phyloP scores from a whole-genome alignment of 129 eudicot genomes.

The Sambucus nigra region DNA sequence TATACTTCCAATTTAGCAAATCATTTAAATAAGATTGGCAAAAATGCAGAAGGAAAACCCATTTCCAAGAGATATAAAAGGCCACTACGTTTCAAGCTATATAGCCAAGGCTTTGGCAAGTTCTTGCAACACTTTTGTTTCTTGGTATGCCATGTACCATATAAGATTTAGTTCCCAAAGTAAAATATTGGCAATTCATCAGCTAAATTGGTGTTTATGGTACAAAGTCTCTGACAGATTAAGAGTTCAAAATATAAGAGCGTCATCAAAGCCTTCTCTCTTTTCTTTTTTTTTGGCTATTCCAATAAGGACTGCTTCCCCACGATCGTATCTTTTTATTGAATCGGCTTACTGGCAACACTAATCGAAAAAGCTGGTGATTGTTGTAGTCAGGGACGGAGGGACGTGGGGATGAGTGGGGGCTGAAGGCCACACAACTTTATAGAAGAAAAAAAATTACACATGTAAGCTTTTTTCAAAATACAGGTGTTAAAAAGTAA shows the following conservation, averaged over 20 bases:
- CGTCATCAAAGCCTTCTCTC: background rate
- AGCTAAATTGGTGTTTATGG: background rate
- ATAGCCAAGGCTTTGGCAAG: background rate
- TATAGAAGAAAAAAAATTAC: no score
- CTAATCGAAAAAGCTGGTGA: no score
- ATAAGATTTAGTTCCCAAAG: background rate
- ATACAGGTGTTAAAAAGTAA: no score
- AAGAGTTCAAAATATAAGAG: background rate
- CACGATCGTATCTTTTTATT: no score
- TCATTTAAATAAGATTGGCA: background rate
- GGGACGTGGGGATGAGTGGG: no score
- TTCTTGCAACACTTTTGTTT: background rate
- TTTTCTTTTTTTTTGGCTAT: background rate
- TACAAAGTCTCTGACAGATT: background rate
- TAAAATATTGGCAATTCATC: background rate
- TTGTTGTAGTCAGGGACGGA: no score
- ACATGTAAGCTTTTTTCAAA: no score
- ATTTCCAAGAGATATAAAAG: background rate
- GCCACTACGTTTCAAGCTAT: background rate
- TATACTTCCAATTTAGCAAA: background rate
- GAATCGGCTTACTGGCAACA: no score
- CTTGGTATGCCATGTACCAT: background rate
- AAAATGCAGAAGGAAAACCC: background rate
- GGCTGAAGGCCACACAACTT: no score
- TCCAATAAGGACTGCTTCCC: background rate